Conservation (phyloP, 345 rosid species). For the Camelina neglecta region DNA sequence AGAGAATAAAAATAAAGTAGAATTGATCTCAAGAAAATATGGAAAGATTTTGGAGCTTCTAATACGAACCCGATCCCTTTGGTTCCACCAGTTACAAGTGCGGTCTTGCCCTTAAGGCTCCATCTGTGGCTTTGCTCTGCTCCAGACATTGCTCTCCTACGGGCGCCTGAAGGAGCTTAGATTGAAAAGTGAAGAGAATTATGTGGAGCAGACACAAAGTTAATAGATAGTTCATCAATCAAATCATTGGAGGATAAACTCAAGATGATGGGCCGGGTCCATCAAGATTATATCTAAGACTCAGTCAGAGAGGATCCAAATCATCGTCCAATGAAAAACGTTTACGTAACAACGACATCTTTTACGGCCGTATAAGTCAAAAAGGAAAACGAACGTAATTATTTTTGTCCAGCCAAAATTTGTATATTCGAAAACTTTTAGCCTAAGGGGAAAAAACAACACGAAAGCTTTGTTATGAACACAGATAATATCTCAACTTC, state of each 20-base stretch:
- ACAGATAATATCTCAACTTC: too few relatives aligned
- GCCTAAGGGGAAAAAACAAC: too few relatives aligned
- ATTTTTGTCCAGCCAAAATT: too few relatives aligned
- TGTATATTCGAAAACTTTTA: too few relatives aligned
- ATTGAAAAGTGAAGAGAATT: constrained; percentile 3
- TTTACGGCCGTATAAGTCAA: too few relatives aligned
- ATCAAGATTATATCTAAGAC: background rate
- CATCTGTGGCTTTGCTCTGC: constrained; percentile 56
- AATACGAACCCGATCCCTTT: constrained; percentile 61
- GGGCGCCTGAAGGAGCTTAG: background rate
- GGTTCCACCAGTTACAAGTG: constrained; percentile 75
- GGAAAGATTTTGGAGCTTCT: background rate
- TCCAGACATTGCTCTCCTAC: constrained; percentile 34
- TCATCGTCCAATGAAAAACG: too few relatives aligned
- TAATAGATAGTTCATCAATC: constrained; percentile 1
- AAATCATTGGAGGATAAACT: background rate
- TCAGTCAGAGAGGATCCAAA: background rate
- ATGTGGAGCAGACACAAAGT: constrained; percentile 3
- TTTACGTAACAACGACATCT: background rate
- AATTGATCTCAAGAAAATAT: constrained; percentile 8
- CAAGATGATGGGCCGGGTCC: constrained; percentile 18
- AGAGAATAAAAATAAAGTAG: background rate
- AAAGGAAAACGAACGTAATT: too few relatives aligned
- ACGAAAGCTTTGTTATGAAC: too few relatives aligned
- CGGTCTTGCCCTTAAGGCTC: constrained; percentile 66